phyloP scores from a whole-genome alignment of 108 stramenopile genomes.

The Aureococcus anophagefferens region DNA sequence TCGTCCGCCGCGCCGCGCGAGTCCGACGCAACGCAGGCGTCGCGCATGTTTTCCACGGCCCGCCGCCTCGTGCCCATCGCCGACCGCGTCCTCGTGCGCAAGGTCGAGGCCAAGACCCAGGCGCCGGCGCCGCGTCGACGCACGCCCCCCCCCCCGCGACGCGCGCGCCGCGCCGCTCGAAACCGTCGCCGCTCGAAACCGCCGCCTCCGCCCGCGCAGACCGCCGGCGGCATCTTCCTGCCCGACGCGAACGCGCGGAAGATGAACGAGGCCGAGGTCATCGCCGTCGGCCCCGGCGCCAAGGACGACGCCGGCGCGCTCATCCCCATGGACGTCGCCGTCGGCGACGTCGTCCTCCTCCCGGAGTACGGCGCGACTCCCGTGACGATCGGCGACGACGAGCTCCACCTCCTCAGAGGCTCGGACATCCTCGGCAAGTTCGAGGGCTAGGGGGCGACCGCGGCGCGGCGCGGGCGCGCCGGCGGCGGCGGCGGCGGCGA shows the following conservation, averaged over 20 bases:
- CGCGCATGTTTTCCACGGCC: too few species aligned
- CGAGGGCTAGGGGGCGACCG: conserved; percentile 23
- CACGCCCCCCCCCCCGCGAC: not conserved
- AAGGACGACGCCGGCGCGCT: conserved; percentile 17
- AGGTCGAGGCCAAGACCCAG: conserved; percentile 59
- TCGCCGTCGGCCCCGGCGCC: conserved; percentile 62
- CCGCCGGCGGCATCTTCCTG: conserved; percentile 81
- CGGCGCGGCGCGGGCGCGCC: too few species aligned
- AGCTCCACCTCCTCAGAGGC: conserved; percentile 79
- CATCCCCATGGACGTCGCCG: conserved; percentile 22
- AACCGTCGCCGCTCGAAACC: not conserved
- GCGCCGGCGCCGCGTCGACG: conserved; percentile 12
- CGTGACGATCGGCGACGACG: conserved; percentile 75
- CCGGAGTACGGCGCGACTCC: conserved; percentile 93
- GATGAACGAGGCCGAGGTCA: conserved; percentile 82
- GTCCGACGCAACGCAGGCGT: too few species aligned
- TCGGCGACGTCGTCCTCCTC: conserved; percentile 79
- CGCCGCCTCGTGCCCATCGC: conserved; percentile 70
- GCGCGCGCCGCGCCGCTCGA: not conserved
- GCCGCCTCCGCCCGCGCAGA: conserved; percentile 25
- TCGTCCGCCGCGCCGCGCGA: too few species aligned
- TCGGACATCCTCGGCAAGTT: conserved; percentile 96
- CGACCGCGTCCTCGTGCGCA: conserved; percentile 86
- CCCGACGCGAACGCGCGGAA: conserved; percentile 82
- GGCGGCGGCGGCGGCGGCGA: too few species aligned